These are phyloP conservation scores for Cucumis hystrix DNA, from an alignment of 306 rosid genomes.

Conservation along the genomic window DNA sequence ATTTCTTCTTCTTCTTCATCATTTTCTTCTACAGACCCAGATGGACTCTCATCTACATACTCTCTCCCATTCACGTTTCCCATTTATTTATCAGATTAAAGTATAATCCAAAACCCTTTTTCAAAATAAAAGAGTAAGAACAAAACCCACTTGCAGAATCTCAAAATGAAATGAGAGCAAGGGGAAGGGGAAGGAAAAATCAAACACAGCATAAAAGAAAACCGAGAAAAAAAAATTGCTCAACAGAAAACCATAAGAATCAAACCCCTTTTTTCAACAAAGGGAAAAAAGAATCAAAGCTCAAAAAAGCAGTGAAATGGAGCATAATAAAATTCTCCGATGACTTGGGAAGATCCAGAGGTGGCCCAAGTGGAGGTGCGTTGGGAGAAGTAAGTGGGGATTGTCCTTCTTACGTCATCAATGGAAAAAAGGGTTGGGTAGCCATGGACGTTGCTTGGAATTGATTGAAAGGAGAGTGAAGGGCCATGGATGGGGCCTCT, in stretches of 20 bases:
- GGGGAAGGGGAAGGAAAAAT: neutral
- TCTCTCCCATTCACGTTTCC: conserved; percentile 93
- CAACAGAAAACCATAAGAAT: neutral
- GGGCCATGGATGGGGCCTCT: conserved; percentile 8
- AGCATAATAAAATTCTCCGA: conserved; percentile 22
- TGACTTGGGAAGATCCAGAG: conserved; percentile 46
- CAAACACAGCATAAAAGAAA: neutral
- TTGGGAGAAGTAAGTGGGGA: conserved; percentile 21
- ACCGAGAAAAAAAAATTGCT: neutral
- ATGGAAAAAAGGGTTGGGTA: neutral
- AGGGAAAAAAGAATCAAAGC: neutral
- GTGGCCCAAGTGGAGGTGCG: conserved; percentile 27
- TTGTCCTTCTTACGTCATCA: conserved; percentile 34
- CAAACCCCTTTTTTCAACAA: neutral
- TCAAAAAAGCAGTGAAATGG: neutral
- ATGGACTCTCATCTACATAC: conserved; percentile 40
- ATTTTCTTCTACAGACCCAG: conserved; percentile 35
- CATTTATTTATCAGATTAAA: conserved; percentile 25
- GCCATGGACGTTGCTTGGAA: neutral
- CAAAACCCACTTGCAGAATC: conserved; percentile 9
- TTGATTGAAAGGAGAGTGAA: neutral
- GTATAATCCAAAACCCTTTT: neutral
- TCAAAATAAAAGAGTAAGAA: neutral
- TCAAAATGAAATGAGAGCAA: neutral
- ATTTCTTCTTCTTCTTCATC: neutral